Evolutionary conservation across 2,329 filamentous ascomycete genomes (phyloP).

Genomic region (Clathrospora elynae): DNA sequence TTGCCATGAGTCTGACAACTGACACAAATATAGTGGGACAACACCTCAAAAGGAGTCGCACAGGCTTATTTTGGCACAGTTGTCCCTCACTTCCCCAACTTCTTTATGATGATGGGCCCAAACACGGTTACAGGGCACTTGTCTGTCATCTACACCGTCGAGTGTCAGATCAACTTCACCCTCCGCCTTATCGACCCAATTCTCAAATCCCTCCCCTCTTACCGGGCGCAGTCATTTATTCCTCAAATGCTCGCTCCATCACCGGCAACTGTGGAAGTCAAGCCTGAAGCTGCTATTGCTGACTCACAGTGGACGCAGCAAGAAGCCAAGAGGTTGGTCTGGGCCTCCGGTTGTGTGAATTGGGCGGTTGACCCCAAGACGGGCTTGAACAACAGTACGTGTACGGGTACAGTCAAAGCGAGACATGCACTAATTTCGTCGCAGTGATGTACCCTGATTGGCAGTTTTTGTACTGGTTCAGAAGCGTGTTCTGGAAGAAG

Average conservation of each 20-base stretch:
- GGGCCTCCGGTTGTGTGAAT: constrained; percentile 57
- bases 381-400: constrained; percentile 52
- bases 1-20: background rate
- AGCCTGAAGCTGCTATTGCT: constrained; percentile 40
- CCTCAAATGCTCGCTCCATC: constrained; percentile 24
- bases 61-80: constrained; percentile 59
- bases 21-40: constrained; percentile 45
- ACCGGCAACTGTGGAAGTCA: constrained; percentile 47
- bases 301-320: constrained; percentile 51
- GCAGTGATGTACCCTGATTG: constrained; percentile 59
- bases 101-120: constrained; percentile 31
- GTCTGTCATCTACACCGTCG: constrained; percentile 57
- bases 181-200: constrained; percentile 52
- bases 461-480: constrained; percentile 56
- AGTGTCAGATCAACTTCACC: constrained; percentile 59
- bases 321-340: constrained; percentile 54
- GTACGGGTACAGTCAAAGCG: too few relatives aligned
- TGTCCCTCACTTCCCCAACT: constrained; percentile 43
- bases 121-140: constrained; percentile 58
- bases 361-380: constrained; percentile 58
- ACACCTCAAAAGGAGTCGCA: constrained; percentile 42
- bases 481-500: constrained; percentile 54
- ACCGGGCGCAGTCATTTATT: constrained; percentile 29
- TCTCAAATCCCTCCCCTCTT: constrained; percentile 39
- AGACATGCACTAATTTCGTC: background rate